phyloP scores from a whole-genome alignment of 805 yeast species.

The Brettanomyces naardenensis region DNA sequence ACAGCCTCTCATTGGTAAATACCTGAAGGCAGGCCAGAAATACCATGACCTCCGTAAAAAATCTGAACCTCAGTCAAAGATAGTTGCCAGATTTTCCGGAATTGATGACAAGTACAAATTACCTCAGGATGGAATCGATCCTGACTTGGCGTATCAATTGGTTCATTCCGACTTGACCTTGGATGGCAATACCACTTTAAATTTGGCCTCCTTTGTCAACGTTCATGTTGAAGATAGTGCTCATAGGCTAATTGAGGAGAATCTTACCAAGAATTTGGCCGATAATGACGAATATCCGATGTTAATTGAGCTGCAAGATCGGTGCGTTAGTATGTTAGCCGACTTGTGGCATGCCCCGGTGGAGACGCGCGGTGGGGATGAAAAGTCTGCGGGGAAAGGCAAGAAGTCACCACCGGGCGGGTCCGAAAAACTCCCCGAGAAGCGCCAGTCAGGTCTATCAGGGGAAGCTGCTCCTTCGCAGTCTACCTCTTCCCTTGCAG shows the following conservation, averaged over 20 bases:
- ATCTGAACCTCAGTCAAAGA: slow-evolving; percentile 8
- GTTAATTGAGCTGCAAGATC: slow-evolving; percentile 64
- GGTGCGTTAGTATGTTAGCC: slow-evolving; percentile 76
- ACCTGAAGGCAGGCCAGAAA: slow-evolving; percentile 13
- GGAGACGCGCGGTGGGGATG: slow-evolving; percentile 13
- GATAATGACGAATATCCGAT: slow-evolving; percentile 94
- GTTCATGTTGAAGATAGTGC: slow-evolving; percentile 55
- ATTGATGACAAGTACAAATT: slow-evolving; percentile 46
- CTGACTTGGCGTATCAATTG: slow-evolving; percentile 49
- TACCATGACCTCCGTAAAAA: slow-evolving; percentile 8
- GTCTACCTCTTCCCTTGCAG: neutral
- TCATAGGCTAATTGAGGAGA: slow-evolving; percentile 50
- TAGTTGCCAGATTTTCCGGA: slow-evolving; percentile 28
- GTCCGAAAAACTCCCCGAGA: neutral
- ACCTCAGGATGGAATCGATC: slow-evolving; percentile 47
- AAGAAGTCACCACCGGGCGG: too few species aligned
- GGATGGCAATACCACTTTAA: slow-evolving; percentile 79
- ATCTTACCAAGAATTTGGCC: slow-evolving; percentile 79
- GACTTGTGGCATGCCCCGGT: slow-evolving; percentile 73
- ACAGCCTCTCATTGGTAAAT: slow-evolving; percentile 11
- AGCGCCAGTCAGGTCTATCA: too few species aligned
- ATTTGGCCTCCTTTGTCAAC: slow-evolving; percentile 85
- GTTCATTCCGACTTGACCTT: slow-evolving; percentile 67
- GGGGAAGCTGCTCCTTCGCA: neutral
- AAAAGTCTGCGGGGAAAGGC: too few species aligned